Percentiles rank a stretch among this genome's conserved stretches.
These are phyloP conservation scores for Wilcoxina mikolae DNA, from an alignment of 495 filamentous ascomycete genomes.

Conservation along the genomic window DNA sequence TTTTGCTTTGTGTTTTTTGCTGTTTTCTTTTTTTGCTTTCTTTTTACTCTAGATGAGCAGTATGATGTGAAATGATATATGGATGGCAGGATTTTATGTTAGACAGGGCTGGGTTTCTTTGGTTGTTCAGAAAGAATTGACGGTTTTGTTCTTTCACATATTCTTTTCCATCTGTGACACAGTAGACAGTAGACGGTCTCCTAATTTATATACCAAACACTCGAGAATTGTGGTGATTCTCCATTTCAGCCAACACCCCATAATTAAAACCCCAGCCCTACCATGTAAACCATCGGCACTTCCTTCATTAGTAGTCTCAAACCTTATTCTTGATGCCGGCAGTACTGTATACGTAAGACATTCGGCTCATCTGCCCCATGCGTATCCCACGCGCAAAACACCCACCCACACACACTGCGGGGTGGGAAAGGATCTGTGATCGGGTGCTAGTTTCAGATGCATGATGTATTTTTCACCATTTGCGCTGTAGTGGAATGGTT, in stretches of 20 bases:
- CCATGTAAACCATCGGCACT: not conserved
- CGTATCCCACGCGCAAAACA: not conserved
- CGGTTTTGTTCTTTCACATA: not conserved
- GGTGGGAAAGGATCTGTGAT: no score
- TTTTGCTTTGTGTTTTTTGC: conserved; percentile 6
- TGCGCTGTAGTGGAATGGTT: no score
- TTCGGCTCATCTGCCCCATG: not conserved
- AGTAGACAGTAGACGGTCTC: not conserved
- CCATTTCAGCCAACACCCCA: not conserved
- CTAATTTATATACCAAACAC: not conserved
- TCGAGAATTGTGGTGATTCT: not conserved
- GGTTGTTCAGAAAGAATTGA: not conserved
- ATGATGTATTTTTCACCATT: no score
- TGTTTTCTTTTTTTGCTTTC: conserved; percentile 1
- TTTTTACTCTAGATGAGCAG: not conserved
- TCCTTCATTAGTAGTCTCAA: no score
- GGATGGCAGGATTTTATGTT: no score
- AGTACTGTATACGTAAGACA: no score
- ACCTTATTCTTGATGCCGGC: no score
- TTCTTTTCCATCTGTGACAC: no score
- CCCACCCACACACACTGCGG: not conserved
- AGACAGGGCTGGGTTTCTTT: not conserved
- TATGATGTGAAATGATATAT: no score
- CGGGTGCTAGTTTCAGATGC: no score
- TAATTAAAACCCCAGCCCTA: not conserved